phyloP scores from a whole-genome alignment of 805 yeast genomes.

The Candida coleopterorum region DNA sequence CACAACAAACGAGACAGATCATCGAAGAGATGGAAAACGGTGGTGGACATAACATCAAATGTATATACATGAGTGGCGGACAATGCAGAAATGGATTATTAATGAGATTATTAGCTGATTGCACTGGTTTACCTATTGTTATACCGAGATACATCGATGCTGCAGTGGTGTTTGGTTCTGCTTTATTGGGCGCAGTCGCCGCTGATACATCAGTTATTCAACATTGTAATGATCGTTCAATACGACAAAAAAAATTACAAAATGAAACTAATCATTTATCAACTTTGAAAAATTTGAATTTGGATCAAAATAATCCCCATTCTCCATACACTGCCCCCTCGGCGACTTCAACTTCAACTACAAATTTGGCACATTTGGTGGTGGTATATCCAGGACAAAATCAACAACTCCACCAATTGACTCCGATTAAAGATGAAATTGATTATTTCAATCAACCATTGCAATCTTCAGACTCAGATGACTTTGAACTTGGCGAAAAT shows the following conservation, averaged over 20 bases:
- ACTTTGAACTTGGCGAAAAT: conserved; percentile 42
- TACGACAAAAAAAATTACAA: conserved; percentile 29
- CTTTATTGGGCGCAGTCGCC: conserved; percentile 92
- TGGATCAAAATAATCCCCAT: conserved; percentile 3
- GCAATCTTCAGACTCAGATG: conserved; percentile 28
- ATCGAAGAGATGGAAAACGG: conserved; percentile 75
- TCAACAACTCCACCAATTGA: conserved; percentile 28
- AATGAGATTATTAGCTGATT: conserved; percentile 86
- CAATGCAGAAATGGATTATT: conserved; percentile 90
- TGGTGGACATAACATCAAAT: conserved; percentile 70
- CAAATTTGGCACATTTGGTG: conserved; percentile 51
- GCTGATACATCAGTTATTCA: conserved; percentile 56
- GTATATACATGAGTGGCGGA: conserved; percentile 91
- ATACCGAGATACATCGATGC: conserved; percentile 95
- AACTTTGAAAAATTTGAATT: conserved; percentile 17
- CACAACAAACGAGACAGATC: conserved; percentile 95
- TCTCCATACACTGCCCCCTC: conserved; percentile 79
- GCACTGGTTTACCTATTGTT: conserved; percentile 86
- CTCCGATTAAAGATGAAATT: conserved; percentile 34
- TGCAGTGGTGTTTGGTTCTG: conserved; percentile 95
- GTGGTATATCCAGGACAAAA: conserved; percentile 26
- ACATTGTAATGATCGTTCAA: conserved; percentile 27
- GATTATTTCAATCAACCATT: conserved; percentile 38
- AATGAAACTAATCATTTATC: conserved; percentile 28
- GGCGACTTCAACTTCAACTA: conserved; percentile 63